Evolutionary conservation across 768 basidiomycete genomes (phyloP), one percentile per base, ranked within the genome.

Genomic region (Kwoniella botswanensis): DNA sequence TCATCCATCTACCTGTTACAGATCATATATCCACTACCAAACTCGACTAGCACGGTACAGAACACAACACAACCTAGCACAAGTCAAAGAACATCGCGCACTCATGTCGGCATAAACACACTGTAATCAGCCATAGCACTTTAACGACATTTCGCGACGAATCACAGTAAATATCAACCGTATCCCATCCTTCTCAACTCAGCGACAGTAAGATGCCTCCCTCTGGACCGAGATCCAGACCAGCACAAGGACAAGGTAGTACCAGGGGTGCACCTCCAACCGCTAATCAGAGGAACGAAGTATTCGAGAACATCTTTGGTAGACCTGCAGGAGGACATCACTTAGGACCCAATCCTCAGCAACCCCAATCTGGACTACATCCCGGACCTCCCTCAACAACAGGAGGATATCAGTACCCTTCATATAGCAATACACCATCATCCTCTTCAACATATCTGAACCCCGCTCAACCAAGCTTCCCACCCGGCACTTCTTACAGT

Each of bases 271-370:
- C 65, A 17, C 63, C 63, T 18, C 67, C 72, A 3, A 69, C 54
- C 3, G 73, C 79, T 21, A 77, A 71, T 56, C 63, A 69, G 17
- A 63, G 82, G 29, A 81, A 83, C 69, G 80, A 82, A 43, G 81
- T 74, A 2, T 83, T 83, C 64, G 81, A 82, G 58, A 81, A 75
- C 68, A 83, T 83, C 71, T 83, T 83, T 65, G 82, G 82, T 22
- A 63, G 81, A 56, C 79, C 81, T 26, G 78, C 82, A 7, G 81
- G 72, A 6, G 76, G 71, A 9, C 82, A 83, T 73, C 82, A 83
- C 62, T 35, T 79, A 11, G 72, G 72, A 2, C 41, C 66, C 15
- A 57, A 35, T 35, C 72, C 68, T 60, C 50, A 52, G 35, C 35
- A 35, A 46, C 58, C 41, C 44, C 29, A 42, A 50, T 50, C 46